A percentile compares a stretch with the other conserved stretches of the same genome.
Evolutionary conservation across 352 stramenopile genomes (phyloP).

Genomic region (Peronospora belbahrii): DNA sequence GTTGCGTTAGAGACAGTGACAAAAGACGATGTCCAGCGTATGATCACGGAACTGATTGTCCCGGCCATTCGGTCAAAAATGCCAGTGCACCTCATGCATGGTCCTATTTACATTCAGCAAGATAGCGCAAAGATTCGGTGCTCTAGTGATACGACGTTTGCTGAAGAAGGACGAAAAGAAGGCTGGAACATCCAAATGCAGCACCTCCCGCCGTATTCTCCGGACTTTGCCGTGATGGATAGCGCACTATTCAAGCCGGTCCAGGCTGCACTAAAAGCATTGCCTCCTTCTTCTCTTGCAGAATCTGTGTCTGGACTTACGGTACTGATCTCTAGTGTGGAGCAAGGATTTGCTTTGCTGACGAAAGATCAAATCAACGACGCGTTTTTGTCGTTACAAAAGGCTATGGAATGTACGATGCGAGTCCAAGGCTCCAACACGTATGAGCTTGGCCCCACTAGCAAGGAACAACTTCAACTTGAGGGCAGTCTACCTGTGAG

Average conservation of each 20-base stretch:
- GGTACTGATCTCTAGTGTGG: conserved; percentile 22
- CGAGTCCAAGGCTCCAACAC: conserved; percentile 36
- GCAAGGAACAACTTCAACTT: conserved; percentile 25
- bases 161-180: conserved; percentile 29
- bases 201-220: conserved; percentile 32
- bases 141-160: conserved; percentile 21
- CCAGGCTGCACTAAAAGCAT: conserved; percentile 19
- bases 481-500: conserved; percentile 36
- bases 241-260: conserved; percentile 26
- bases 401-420: conserved; percentile 39
- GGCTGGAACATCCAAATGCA: conserved; percentile 38
- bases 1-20: conserved; percentile 27
- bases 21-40: conserved; percentile 37
- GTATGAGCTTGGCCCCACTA: conserved; percentile 27
- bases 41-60: conserved; percentile 30
- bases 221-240: conserved; percentile 40
- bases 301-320: conserved; percentile 11
- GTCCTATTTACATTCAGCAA: conserved; percentile 35
- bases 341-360: conserved; percentile 22
- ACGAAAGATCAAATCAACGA: conserved; percentile 30
- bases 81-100: conserved; percentile 25
- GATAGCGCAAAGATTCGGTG: conserved; percentile 36
- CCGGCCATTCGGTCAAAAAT: conserved; percentile 29
- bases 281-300: conserved; percentile 2
- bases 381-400: conserved; percentile 34